These are phyloP conservation scores for Cyclocybe cylindracea DNA, from an alignment of 768 basidiomycete genomes.

Conservation along the genomic window DNA sequence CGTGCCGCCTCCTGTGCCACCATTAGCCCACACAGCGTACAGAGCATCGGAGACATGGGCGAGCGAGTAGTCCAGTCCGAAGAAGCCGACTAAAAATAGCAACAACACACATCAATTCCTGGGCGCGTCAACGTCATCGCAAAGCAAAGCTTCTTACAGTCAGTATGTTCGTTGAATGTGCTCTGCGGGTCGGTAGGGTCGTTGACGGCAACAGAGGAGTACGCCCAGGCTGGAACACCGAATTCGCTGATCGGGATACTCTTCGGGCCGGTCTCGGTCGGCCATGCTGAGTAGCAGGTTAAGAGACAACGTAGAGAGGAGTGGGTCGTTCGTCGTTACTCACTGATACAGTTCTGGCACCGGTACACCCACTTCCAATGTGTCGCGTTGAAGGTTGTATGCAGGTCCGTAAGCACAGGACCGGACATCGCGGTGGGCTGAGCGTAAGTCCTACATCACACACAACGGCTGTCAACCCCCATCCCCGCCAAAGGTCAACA, in stretches of 20 bases:
- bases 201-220: conserved; percentile 43
- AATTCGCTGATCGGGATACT: conserved; percentile 33
- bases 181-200: conserved; percentile 50
- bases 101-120: neutral
- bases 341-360: conserved; percentile 67
- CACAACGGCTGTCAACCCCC: neutral
- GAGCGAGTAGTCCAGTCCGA: conserved; percentile 46
- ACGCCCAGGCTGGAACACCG: conserved; percentile 55
- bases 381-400: conserved; percentile 54
- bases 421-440: conserved; percentile 51
- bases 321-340: conserved; percentile 16
- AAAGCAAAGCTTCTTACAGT: conserved; percentile 40
- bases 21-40: conserved; percentile 52
- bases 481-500: neutral
- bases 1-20: conserved; percentile 44
- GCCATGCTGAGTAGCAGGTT: conserved; percentile 29
- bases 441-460: conserved; percentile 44
- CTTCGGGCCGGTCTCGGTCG: conserved; percentile 36
- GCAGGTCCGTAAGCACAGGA: conserved; percentile 53
- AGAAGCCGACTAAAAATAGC: conserved; percentile 52
- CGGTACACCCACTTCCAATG: conserved; percentile 72
- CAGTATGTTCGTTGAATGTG: conserved; percentile 57
- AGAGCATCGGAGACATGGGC: conserved; percentile 47
- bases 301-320: neutral
- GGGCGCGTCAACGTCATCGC: neutral